Conservation (phyloP, 345 rosid genomes). For the Sisymbrium irio region DNA sequence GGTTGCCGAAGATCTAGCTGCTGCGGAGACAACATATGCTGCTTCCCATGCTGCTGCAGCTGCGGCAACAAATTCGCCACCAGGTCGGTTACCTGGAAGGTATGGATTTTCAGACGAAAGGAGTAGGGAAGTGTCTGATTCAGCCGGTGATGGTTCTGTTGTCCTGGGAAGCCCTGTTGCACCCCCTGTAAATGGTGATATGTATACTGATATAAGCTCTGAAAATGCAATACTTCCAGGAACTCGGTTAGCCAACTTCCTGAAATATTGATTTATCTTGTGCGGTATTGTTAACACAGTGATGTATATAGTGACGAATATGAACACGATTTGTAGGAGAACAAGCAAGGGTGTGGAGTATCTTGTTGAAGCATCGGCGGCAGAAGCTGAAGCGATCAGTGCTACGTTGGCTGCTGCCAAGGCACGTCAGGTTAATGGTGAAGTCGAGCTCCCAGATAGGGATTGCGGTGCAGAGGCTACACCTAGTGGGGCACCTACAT, state of each 20-base stretch:
- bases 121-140: conserved; percentile 53
- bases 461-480: conserved; percentile 83
- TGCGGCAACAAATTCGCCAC: conserved; percentile 60
- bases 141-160: conserved; percentile 71
- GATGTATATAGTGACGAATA: conserved; percentile 11
- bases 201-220: conserved; percentile 80
- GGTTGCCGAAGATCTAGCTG: conserved; percentile 90
- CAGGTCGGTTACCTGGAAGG: conserved; percentile 56
- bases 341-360: conserved; percentile 78
- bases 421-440: conserved; percentile 88
- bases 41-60: conserved; percentile 92
- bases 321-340: conserved; percentile 50
- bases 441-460: conserved; percentile 74
- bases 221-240: conserved; percentile 77
- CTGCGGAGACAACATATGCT: conserved; percentile 79
- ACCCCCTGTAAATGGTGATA: conserved; percentile 78
- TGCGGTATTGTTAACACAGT: not conserved
- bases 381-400: conserved; percentile 90
- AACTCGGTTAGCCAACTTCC: conserved; percentile 49
- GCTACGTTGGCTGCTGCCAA: conserved; percentile 91
- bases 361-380: conserved; percentile 91
- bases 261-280: not conserved
- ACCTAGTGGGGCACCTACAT: conserved; percentile 68
- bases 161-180: conserved; percentile 86
- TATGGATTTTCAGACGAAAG: conserved; percentile 77